Evolutionary conservation across 1,284 basidiomycete species (phyloP).

Genomic region (Athelia sp.): DNA sequence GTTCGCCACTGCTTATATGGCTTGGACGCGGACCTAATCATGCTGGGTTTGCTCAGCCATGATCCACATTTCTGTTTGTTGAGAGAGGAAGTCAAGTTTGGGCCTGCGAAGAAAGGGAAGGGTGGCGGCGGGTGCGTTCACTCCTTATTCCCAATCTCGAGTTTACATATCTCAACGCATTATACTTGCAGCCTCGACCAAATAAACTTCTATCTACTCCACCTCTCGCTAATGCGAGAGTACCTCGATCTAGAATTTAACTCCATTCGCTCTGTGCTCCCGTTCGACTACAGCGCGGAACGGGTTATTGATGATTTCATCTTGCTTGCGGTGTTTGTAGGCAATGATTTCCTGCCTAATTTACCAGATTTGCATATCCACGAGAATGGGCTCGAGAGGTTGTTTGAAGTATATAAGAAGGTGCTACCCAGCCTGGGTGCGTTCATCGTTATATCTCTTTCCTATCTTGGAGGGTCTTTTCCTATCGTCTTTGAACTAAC

Average conservation of each 20-base stretch:
- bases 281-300: conserved; percentile 82
- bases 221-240: conserved; percentile 92
- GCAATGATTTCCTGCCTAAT: conserved; percentile 97
- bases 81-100: conserved; percentile 98
- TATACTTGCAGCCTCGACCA: conserved; percentile 61
- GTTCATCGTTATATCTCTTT: conserved; percentile 16
- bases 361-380: conserved; percentile 97
- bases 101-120: conserved; percentile 74
- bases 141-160: neutral
- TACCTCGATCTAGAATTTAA: conserved; percentile 96
- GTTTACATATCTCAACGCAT: conserved; percentile 5
- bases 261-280: conserved; percentile 52
- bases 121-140: conserved; percentile 55
- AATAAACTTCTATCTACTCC: conserved; percentile 93
- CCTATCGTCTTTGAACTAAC: neutral
- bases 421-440: conserved; percentile 77
- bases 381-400: conserved; percentile 87
- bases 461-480: neutral
- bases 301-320: conserved; percentile 98
- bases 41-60: conserved; percentile 95
- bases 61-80: conserved; percentile 98
- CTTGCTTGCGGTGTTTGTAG: conserved; percentile 92
- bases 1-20: conserved; percentile 97
- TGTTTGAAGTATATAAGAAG: conserved; percentile 95
- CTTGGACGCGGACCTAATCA: conserved; percentile 97